phyloP scores from a whole-genome alignment of 345 rosid genomes.

The Kernera saxatilis region DNA sequence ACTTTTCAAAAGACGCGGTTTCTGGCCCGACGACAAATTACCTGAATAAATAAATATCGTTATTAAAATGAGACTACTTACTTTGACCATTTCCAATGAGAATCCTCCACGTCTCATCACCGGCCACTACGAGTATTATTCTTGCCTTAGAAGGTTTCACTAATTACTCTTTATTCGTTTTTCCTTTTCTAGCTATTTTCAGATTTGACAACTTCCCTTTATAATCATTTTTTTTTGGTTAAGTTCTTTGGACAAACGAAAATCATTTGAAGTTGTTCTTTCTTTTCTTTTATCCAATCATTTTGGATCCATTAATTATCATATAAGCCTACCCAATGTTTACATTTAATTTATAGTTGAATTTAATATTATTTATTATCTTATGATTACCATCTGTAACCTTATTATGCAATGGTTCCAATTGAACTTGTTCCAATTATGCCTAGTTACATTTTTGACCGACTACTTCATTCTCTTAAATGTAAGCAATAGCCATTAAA shows the following conservation, averaged over 20 bases:
- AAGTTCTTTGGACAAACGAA: not conserved
- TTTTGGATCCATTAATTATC: not conserved
- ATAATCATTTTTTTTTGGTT: not conserved
- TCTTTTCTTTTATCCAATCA: not conserved
- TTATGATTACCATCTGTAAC: not conserved
- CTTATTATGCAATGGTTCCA: not conserved
- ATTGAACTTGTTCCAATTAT: not conserved
- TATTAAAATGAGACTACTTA: slow-evolving; percentile 4
- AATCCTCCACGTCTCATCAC: slow-evolving; percentile 19
- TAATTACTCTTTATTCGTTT: slow-evolving; percentile 17
- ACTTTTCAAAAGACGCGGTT: slow-evolving; percentile 57
- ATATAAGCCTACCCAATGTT: not conserved
- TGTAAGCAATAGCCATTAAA: slow-evolving; percentile 1
- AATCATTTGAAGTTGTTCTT: not conserved
- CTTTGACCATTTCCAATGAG: slow-evolving; percentile 9
- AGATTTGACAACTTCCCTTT: slow-evolving; percentile 11
- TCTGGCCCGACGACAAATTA: slow-evolving; percentile 22
- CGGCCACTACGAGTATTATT: slow-evolving; percentile 7
- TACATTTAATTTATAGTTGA: not conserved
- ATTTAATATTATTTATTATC: not conserved
- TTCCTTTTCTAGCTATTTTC: not conserved
- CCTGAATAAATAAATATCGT: not conserved
- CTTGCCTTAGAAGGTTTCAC: slow-evolving; percentile 45
- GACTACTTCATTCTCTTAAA: not conserved
- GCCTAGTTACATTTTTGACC: not conserved